Base-by-base conservation (phyloP, 352 stramenopile genomes). In the Phytopythium delawarense region DNA sequence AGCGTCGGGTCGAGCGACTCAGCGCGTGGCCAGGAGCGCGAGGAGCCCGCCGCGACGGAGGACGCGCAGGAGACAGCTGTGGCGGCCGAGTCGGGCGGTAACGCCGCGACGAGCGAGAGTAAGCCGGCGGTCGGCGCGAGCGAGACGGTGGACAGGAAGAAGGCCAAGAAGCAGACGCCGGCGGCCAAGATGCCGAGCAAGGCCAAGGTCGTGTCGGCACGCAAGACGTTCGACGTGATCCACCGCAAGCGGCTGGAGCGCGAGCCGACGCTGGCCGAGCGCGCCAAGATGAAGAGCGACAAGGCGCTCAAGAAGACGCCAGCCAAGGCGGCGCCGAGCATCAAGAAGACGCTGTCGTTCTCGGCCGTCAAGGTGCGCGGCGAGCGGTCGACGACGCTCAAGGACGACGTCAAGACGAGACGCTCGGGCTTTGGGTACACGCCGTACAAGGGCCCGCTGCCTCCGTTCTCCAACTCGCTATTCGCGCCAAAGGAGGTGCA, bases 361-460 rank as follows among this genome's bases (percentile, higher is more conserved):
- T 60, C 55, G 25, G 55, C 55, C 16, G 25, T 40, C 40, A 60
- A 60, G 55, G 55, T 51, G 55, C 37, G 37, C 28, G 55, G 40
- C 39, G 53, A 59, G 53, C 53, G 53, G 34, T 49, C 53, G 53
- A 59, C 53, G 53, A 59, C 35, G 35, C 53, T 59, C 35, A 9
- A 13, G 12, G 25, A 51, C 7, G 32, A 58, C 4, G 34, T 20
- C 13, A 35, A 50, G 40, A 8, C 25, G 11, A 51, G 30, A 0
- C 55, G 40, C 55, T 8, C 34, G 35, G 39, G 55, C 1, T 66
- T 73, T 40, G 62, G 25, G 53, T 92, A 88, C 69, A 90, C 80
- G 58, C 83, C 83, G n/a, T 87, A 92, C 66, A 81, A 60, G 39
- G 83, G 83, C 1, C 81, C 79, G 3, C 56, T 92, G 55, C 83